These are phyloP conservation scores for Cutaneotrichosporon cyanovorans DNA, from an alignment of 1,284 basidiomycete genomes.

Conservation along the genomic window DNA sequence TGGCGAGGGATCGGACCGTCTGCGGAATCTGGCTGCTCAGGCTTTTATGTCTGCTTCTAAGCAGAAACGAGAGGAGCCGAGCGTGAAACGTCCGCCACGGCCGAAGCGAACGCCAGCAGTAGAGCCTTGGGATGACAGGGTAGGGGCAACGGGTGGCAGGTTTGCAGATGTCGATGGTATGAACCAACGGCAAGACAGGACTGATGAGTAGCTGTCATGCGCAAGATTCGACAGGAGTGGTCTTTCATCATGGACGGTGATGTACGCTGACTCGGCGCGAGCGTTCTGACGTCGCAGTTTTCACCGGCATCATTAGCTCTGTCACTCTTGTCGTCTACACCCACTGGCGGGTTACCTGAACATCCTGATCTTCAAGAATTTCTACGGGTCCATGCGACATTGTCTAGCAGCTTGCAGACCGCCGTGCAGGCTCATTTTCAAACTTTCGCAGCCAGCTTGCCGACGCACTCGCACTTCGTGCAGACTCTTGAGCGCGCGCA, in stretches of 20 bases:
- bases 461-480: slow-evolving; percentile 72
- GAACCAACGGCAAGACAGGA: neutral
- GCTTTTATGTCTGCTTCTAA: slow-evolving; percentile 35
- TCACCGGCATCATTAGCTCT: slow-evolving; percentile 85
- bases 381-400: slow-evolving; percentile 29
- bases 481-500: slow-evolving; percentile 64
- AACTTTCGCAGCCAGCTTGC: slow-evolving; percentile 80
- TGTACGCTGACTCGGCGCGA: slow-evolving; percentile 49
- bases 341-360: slow-evolving; percentile 39
- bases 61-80: slow-evolving; percentile 2
- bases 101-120: slow-evolving; percentile 7
- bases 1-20: slow-evolving; percentile 11
- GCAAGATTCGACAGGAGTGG: slow-evolving; percentile 82
- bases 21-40: slow-evolving; percentile 33
- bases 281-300: slow-evolving; percentile 55
- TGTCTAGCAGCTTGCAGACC: slow-evolving; percentile 40
- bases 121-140: slow-evolving; percentile 21
- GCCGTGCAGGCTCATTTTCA: slow-evolving; percentile 68
- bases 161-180: slow-evolving; percentile 45
- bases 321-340: slow-evolving; percentile 67
- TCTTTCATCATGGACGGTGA: slow-evolving; percentile 77
- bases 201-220: slow-evolving; percentile 59
- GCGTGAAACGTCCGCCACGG: slow-evolving; percentile 6
- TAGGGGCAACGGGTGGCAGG: slow-evolving; percentile 28
- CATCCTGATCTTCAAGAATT: slow-evolving; percentile 35